phyloP scores from a whole-genome alignment of 805 yeast genomes.

The Komagataella mondaviorum region DNA sequence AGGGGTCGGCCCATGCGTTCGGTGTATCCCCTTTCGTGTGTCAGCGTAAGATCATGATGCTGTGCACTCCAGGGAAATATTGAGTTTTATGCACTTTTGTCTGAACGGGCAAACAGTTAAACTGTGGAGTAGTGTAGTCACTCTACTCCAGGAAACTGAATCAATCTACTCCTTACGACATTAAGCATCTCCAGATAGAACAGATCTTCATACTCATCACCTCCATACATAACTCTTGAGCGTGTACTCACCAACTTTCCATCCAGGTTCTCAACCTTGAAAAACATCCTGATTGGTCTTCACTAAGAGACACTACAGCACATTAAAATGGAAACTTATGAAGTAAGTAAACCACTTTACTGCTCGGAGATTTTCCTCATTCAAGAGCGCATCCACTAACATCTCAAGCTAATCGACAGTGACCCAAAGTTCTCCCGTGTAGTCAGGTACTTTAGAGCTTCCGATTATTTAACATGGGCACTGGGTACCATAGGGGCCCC shows the following conservation, averaged over 20 bases:
- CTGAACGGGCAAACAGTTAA: too few species aligned
- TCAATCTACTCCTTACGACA: too few species aligned
- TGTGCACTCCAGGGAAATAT: too few species aligned
- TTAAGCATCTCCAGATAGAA: too few species aligned
- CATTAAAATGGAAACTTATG: background rate
- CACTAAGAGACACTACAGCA: background rate
- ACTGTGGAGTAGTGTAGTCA: too few species aligned
- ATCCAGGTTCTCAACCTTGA: background rate
- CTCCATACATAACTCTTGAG: background rate
- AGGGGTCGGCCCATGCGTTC: too few species aligned
- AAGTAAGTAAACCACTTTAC: background rate
- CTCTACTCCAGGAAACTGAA: too few species aligned
- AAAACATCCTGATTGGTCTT: background rate
- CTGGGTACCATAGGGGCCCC: conserved; percentile 37
- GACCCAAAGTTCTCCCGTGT: conserved; percentile 72
- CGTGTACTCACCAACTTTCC: background rate
- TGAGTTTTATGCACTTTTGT: too few species aligned
- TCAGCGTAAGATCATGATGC: too few species aligned
- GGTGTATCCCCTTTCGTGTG: too few species aligned
- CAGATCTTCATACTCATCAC: background rate
- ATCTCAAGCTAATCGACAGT: conserved; percentile 44
- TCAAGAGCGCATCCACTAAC: background rate
- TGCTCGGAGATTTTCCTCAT: background rate
- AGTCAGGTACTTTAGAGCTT: conserved; percentile 53
- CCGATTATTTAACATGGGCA: conserved; percentile 45